Evolutionary conservation across 177 flowering plant species (phyloP).

Genomic region (Telopea speciosissima): DNA sequence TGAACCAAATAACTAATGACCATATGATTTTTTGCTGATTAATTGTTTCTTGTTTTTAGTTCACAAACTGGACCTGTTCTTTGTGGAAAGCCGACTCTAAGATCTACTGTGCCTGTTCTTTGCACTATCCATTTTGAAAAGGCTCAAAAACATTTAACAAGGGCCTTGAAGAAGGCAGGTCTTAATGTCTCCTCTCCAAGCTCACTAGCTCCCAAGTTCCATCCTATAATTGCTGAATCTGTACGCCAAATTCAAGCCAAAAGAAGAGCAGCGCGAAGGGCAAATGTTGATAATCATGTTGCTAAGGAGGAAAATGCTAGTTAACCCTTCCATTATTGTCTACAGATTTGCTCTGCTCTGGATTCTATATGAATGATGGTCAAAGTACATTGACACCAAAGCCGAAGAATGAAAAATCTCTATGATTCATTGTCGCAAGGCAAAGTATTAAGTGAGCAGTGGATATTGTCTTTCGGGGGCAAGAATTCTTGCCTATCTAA

Average conservation of each 20-base stretch:
- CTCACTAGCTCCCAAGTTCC: constrained; percentile 69
- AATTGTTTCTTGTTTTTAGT: constrained; percentile 27
- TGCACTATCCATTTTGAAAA: constrained; percentile 62
- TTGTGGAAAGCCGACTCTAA: constrained; percentile 77
- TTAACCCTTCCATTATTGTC: constrained; percentile 6
- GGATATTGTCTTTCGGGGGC: neutral
- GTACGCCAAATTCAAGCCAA: constrained; percentile 67
- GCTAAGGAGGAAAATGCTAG: constrained; percentile 25
- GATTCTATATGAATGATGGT: neutral
- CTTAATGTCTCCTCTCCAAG: constrained; percentile 52
- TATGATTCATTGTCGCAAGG: neutral
- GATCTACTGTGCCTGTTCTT: constrained; percentile 55
- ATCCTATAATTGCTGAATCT: constrained; percentile 65
- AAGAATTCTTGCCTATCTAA: neutral
- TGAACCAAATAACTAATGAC: neutral
- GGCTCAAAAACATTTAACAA: constrained; percentile 53
- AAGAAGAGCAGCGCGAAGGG: constrained; percentile 44
- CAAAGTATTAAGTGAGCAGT: neutral
- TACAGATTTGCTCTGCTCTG: neutral
- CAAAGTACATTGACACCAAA: neutral
- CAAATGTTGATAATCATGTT: constrained; percentile 10
- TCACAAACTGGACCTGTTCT: constrained; percentile 50
- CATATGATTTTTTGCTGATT: neutral
- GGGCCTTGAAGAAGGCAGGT: constrained; percentile 81
- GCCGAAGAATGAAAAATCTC: neutral